These are phyloP conservation scores for Plasmodium blacklocki DNA, from an alignment of 169 alveolate species.

Conservation along the genomic window DNA sequence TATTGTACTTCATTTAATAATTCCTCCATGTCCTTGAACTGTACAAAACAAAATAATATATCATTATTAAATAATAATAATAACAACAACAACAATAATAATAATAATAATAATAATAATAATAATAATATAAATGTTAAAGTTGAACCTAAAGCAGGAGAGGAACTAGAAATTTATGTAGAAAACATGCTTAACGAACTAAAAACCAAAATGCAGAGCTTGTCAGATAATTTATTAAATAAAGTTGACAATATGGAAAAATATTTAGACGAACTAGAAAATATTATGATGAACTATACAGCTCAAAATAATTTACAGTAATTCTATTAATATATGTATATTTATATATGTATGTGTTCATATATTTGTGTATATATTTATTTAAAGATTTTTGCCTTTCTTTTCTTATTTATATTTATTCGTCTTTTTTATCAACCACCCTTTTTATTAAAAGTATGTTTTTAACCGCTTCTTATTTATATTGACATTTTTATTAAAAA, in stretches of 20 bases:
- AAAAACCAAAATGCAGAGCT: conserved; percentile 60
- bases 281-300: conserved; percentile 21
- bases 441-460: too few relatives aligned
- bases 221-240: conserved; percentile 43
- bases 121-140: background rate
- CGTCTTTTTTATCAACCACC: background rate
- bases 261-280: conserved; percentile 47
- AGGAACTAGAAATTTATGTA: conserved; percentile 53
- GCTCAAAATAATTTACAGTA: background rate
- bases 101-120: background rate
- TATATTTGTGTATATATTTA: background rate
- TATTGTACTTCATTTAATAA: conserved; percentile 16
- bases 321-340: too few relatives aligned
- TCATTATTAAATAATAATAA: background rate
- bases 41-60: conserved; percentile 8
- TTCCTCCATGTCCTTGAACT: background rate
- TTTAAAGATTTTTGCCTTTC: background rate
- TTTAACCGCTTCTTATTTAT: too few relatives aligned
- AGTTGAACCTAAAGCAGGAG: conserved; percentile 16
- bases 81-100: background rate
- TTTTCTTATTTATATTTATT: background rate
- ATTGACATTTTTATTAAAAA: too few relatives aligned
- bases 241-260: conserved; percentile 68
- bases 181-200: conserved; percentile 70
- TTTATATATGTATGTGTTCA: background rate